Evolutionary conservation across 2,329 filamentous ascomycete genomes (phyloP), one percentile per base, ranked within the genome.

Genomic region (Emergomyces africanus): DNA sequence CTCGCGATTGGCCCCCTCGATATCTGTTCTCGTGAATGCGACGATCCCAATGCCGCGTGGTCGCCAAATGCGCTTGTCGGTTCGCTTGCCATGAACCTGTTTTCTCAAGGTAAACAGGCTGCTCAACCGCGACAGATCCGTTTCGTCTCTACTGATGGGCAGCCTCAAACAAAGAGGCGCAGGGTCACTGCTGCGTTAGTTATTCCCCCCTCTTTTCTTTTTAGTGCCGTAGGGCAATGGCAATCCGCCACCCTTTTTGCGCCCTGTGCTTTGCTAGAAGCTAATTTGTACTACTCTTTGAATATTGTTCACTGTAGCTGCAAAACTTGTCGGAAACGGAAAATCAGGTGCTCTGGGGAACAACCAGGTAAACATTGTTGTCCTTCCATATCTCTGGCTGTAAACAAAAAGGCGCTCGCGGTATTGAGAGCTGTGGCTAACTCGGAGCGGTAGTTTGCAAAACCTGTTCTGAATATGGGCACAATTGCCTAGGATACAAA

Each of bases 71-170:
- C 37, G 3, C 53, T 42, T 20, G 53, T 33, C 23, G 44, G 37
- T 39, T 23, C 0, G 79, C 62, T 59, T 56, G 58, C 58, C 35
- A 62, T 62, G 60, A 60, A 55, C 60, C 39, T 57, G 49, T 57
- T 54, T 58, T 60, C 57, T 54, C 59, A 81, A 9, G 59, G 54
- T 51, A 42, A 60, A n/a, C 49, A 46, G 42, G 37, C 50, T 42
- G 33, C 55, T 33, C 69, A 54, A 66, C 68, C 66, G 20, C 67
- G 73, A 60, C 76, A 77, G 67, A 88, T 89, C 65, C 86, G 88
- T 66, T 92, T 91, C 71, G 88, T 92, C 66, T 88, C 89, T 64
- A 90, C 86, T 67, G 87, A 90, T 74, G 88, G 88, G 62, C 86
- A 89, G 64, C 88, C 88, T 54, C 87, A 88, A 62, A 86, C 86